Evolutionary conservation across 2,329 filamentous ascomycete genomes (phyloP).

Genomic region (Aspergillus tanneri): DNA sequence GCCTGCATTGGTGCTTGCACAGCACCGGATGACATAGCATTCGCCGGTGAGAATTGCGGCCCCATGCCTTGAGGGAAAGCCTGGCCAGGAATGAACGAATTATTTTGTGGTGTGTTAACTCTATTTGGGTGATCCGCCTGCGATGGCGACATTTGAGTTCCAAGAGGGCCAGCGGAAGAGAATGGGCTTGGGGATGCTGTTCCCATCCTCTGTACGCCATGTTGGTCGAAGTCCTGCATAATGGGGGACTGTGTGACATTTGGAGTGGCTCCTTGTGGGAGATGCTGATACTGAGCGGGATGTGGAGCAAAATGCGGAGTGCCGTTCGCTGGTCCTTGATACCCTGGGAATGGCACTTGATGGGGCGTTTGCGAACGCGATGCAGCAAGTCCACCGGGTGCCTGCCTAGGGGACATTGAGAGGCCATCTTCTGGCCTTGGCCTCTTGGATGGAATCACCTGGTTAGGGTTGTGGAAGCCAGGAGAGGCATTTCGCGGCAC

Average conservation of each 20-base stretch:
- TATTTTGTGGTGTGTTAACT: constrained; percentile 69
- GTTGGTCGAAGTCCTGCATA: constrained; percentile 68
- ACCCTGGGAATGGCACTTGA: constrained; percentile 70
- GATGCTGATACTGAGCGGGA: constrained; percentile 73
- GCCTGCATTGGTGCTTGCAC: constrained; percentile 45
- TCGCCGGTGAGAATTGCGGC: constrained; percentile 44
- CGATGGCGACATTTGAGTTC: constrained; percentile 70
- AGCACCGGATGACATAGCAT: constrained; percentile 41
- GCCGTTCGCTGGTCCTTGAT: constrained; percentile 63
- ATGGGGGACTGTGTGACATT: constrained; percentile 92
- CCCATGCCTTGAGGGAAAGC: constrained; percentile 41
- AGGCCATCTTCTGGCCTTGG: constrained; percentile 81
- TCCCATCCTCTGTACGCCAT: constrained; percentile 75
- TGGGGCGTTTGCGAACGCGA: constrained; percentile 93
- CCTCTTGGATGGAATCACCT: constrained; percentile 87
- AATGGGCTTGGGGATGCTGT: constrained; percentile 92
- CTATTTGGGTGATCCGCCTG: constrained; percentile 70
- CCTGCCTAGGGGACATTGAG: constrained; percentile 75
- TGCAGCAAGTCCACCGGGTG: constrained; percentile 69
- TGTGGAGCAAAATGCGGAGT: constrained; percentile 60
- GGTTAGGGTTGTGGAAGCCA: constrained; percentile 73
- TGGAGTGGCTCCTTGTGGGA: constrained; percentile 74
- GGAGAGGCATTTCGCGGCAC: constrained; percentile 79
- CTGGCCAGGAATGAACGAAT: constrained; percentile 60
- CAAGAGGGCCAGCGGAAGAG: constrained; percentile 71